A percentile compares a stretch with the other conserved stretches of the same genome.
Evolutionary conservation across 1,139 yeast species (phyloP).

Genomic region (Suhomyces bribrorum): DNA sequence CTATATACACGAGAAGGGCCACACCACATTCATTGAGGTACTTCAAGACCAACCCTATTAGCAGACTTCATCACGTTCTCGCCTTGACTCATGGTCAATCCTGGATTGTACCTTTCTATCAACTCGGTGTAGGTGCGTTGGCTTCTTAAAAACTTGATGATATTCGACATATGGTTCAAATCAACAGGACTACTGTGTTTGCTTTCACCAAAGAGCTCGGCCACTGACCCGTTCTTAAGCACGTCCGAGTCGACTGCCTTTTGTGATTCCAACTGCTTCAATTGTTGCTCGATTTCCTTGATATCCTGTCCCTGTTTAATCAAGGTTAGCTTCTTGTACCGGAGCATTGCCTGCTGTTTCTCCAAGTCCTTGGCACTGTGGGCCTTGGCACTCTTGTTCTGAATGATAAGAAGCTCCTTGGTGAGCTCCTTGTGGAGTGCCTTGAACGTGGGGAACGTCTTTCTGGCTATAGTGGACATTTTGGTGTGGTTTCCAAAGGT

Average conservation of each 20-base stretch:
- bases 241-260: conserved; percentile 17
- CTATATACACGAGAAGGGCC: too few species aligned
- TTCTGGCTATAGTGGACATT: conserved; percentile 14
- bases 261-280: conserved; percentile 26
- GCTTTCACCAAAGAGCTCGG: conserved; percentile 29
- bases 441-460: conserved; percentile 15
- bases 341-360: conserved; percentile 52
- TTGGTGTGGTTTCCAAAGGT: not conserved
- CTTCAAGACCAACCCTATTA: conserved; percentile 70
- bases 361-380: conserved; percentile 49
- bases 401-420: conserved; percentile 48
- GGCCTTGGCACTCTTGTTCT: conserved; percentile 42
- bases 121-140: conserved; percentile 80
- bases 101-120: conserved; percentile 85
- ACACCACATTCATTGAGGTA: conserved; percentile 17
- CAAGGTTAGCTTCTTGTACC: conserved; percentile 55
- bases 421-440: conserved; percentile 28
- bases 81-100: conserved; percentile 70
- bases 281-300: conserved; percentile 32
- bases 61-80: conserved; percentile 83
- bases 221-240: conserved; percentile 22
- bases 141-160: conserved; percentile 58
- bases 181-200: too few species aligned
- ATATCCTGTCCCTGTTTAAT: conserved; percentile 42
- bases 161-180: conserved; percentile 46